phyloP scores from a whole-genome alignment of 768 basidiomycete species.

The Tylopilus vinaceipallidus region DNA sequence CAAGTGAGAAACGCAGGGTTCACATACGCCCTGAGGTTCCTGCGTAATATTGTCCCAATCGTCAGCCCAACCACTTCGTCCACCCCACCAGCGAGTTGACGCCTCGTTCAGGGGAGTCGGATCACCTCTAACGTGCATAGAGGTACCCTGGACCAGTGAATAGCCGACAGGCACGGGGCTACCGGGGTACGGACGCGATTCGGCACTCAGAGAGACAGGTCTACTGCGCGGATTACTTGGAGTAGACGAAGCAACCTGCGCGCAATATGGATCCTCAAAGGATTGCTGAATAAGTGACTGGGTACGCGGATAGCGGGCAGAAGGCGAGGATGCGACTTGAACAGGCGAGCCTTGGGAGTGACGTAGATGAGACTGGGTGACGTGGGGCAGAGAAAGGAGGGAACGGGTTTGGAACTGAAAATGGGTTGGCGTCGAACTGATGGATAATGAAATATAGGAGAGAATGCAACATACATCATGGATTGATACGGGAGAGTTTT shows the following conservation, averaged over 20 bases:
- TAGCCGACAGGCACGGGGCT: neutral
- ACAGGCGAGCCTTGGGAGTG: conserved; percentile 1
- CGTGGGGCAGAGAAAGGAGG: conserved; percentile 3
- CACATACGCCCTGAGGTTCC: neutral
- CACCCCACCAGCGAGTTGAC: conserved; percentile 22
- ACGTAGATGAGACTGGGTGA: conserved; percentile 6
- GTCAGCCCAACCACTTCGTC: conserved; percentile 14
- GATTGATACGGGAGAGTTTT: conserved; percentile 10
- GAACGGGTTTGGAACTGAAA: conserved; percentile 6
- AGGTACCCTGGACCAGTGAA: neutral
- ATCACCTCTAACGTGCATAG: neutral
- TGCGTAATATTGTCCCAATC: conserved; percentile 16
- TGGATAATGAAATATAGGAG: neutral
- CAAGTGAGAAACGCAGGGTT: neutral
- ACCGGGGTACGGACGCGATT: neutral
- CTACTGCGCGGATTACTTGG: neutral
- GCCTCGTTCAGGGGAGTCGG: conserved; percentile 19
- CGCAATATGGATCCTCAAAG: neutral
- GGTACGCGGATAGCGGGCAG: conserved; percentile 11
- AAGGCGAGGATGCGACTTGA: conserved; percentile 3
- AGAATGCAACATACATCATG: conserved; percentile 11
- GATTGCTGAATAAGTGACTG: conserved; percentile 20
- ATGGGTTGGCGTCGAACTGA: neutral
- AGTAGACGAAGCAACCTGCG: neutral
- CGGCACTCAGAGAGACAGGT: conserved; percentile 10